Percentiles rank a stretch among this genome's conserved stretches.
These are phyloP conservation scores for Handroanthus guayacan DNA, from an alignment of 257 asterid species.

Conservation along the genomic window DNA sequence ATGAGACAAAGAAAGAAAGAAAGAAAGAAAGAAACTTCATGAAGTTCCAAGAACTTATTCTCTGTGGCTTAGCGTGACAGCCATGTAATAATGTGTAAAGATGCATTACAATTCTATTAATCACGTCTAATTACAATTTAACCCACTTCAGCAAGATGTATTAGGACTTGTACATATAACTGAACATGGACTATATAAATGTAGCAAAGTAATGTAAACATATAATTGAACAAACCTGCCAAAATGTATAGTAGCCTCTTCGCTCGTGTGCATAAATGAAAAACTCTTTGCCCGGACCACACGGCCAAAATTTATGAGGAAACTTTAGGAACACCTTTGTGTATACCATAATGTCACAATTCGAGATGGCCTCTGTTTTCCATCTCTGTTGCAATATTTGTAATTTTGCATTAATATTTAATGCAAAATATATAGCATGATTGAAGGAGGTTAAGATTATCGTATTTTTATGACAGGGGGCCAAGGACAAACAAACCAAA, in stretches of 20 bases:
- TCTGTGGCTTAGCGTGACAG: too few species aligned
- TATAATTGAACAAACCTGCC: slow-evolving; percentile 72
- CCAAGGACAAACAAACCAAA: slow-evolving; percentile 33
- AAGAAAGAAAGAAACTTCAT: too few species aligned
- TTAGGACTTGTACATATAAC: too few species aligned
- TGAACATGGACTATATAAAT: too few species aligned
- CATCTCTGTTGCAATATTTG: slow-evolving; percentile 69
- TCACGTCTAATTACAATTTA: too few species aligned
- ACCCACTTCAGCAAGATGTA: too few species aligned
- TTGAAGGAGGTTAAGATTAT: slow-evolving; percentile 27
- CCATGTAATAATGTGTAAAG: too few species aligned
- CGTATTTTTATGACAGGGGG: neutral
- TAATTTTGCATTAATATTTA: slow-evolving; percentile 28
- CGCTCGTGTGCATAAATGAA: slow-evolving; percentile 89
- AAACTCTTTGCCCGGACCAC: slow-evolving; percentile 88
- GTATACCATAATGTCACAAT: slow-evolving; percentile 81
- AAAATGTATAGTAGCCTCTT: slow-evolving; percentile 94
- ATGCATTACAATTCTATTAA: too few species aligned
- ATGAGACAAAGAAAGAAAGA: too few species aligned
- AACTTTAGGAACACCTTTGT: slow-evolving; percentile 93
- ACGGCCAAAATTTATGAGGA: slow-evolving; percentile 82
- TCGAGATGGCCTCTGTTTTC: slow-evolving; percentile 84
- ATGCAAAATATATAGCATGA: neutral
- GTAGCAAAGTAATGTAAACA: neutral
- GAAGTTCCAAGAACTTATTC: too few species aligned